Percentiles rank a stretch among this genome's conserved stretches.
Evolutionary conservation across 1,139 yeast species (phyloP).

Genomic region (Tardiomyces digboiensis): DNA sequence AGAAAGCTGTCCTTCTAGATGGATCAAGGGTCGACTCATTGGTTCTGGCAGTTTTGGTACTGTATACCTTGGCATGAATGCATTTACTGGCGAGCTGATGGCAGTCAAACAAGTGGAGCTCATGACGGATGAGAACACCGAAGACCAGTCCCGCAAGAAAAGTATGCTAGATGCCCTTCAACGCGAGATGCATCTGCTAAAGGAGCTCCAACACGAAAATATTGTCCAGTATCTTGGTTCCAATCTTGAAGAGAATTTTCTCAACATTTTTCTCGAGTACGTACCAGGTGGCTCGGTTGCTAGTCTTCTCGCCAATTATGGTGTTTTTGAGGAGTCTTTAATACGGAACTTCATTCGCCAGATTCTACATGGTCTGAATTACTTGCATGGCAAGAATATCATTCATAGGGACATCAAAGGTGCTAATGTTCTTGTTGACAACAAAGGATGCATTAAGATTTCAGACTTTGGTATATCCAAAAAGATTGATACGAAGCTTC

Average conservation of each 20-base stretch:
- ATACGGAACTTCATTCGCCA: conserved; percentile 86
- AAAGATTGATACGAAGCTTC: conserved; percentile 29
- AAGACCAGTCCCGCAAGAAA: conserved; percentile 74
- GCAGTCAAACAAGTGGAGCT: conserved; percentile 94
- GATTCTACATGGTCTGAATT: conserved; percentile 91
- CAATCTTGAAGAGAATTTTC: conserved; percentile 93
- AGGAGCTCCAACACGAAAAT: conserved; percentile 91
- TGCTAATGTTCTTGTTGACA: conserved; percentile 84
- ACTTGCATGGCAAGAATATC: conserved; percentile 91
- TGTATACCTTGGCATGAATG: conserved; percentile 84
- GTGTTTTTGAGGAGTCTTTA: conserved; percentile 92
- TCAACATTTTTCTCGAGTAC: conserved; percentile 93
- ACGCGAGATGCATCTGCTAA: conserved; percentile 95
- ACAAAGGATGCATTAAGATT: conserved; percentile 86
- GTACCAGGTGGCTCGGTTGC: conserved; percentile 96
- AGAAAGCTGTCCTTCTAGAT: conserved; percentile 33
- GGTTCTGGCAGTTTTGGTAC: conserved; percentile 98
- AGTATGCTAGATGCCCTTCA: conserved; percentile 73
- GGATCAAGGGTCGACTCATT: conserved; percentile 93
- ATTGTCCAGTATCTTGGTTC: conserved; percentile 96
- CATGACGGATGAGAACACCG: conserved; percentile 35
- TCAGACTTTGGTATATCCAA: conserved; percentile 98
- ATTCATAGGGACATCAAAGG: conserved; percentile 97
- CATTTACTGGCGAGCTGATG: conserved; percentile 93
- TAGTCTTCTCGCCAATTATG: conserved; percentile 72